Base-by-base conservation (phyloP, 208 protist genomes). In the Trypanosoma mega region DNA sequence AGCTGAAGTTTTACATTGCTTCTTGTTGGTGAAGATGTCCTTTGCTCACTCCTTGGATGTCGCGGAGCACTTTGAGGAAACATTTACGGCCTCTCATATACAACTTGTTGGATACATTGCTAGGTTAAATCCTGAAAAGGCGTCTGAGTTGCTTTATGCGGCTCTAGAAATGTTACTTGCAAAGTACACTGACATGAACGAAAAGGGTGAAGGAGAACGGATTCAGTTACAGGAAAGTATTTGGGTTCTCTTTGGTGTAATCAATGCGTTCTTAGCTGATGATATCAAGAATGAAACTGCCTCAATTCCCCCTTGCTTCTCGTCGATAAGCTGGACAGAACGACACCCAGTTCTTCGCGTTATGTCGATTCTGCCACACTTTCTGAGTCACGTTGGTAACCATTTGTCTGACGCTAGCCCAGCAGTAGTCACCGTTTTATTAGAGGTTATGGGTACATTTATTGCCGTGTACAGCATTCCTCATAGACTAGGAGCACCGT, bases 301-400 rank as follows among this genome's bases (percentile, higher is more conserved):
- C n/a, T 85, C 58, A 53, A 82, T 91, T 48, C 88, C 88, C 2
- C 63, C 63, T 11, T 90, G 85, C 70, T 92, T 92, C 55, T 37
- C 71, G 2, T 63, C 70, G n/a, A 53, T 63, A 29, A 51, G 37
- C 6, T 63, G 8, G 48, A 44, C 52, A 7, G 46, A 59, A 20
- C 53, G 51, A 2, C 63, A 66, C 36, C 63, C 70, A n/a, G 53
- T 70, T 9, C 30, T 67, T 2, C 69, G 69, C 44, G 46, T 78
- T 44, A 56, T 69, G 11, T 47, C 73, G 0, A 52, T 57, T 14
- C 31, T 59, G 14, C 49, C 55, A 36, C 29, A 23, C 31, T 12
- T 67, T 31, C 27, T 63, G 26, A 44, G 55, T 26, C 29, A 55
- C 1, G 8, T 73, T 26, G 37, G 29, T 29, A 46, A 31, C 20